These are phyloP conservation scores for Phytophthora kernoviae DNA, from an alignment of 352 stramenopile species.

Conservation along the genomic window DNA sequence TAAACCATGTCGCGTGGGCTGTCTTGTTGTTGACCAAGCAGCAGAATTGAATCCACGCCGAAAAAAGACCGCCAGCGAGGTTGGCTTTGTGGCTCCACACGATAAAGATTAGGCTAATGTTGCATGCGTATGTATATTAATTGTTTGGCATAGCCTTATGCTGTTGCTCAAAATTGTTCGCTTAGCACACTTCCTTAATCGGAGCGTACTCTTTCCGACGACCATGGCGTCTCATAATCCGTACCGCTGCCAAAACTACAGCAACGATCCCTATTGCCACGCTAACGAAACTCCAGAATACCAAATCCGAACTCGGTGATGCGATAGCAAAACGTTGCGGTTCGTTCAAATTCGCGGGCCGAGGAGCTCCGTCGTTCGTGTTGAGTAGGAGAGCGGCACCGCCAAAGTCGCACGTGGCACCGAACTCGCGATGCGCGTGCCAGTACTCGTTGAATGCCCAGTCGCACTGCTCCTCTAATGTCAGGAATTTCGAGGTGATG, in stretches of 20 bases:
- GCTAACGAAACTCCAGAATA: conserved; percentile 15
- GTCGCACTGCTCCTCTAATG: conserved; percentile 60
- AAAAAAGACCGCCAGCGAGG: too few relatives aligned
- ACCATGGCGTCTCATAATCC: conserved; percentile 13
- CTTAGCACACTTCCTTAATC: conserved; percentile 5
- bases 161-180: not conserved
- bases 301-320: not conserved
- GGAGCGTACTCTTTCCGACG: conserved; percentile 14
- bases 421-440: conserved; percentile 49
- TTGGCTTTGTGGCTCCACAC: too few relatives aligned
- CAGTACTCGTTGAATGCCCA: too few relatives aligned
- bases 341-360: conserved; percentile 6
- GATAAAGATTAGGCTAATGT: too few relatives aligned
- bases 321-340: not conserved
- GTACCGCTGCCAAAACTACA: not conserved
- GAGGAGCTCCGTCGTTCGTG: conserved; percentile 2
- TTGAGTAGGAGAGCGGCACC: conserved; percentile 53
- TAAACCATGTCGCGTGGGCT: too few relatives aligned
- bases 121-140: too few relatives aligned
- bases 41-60: too few relatives aligned
- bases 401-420: conserved; percentile 75
- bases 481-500: conserved; percentile 40
- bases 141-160: too few relatives aligned
- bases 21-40: too few relatives aligned
- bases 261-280: conserved; percentile 2